phyloP scores from a whole-genome alignment of 805 yeast genomes.

The Suhomyces sp. region DNA sequence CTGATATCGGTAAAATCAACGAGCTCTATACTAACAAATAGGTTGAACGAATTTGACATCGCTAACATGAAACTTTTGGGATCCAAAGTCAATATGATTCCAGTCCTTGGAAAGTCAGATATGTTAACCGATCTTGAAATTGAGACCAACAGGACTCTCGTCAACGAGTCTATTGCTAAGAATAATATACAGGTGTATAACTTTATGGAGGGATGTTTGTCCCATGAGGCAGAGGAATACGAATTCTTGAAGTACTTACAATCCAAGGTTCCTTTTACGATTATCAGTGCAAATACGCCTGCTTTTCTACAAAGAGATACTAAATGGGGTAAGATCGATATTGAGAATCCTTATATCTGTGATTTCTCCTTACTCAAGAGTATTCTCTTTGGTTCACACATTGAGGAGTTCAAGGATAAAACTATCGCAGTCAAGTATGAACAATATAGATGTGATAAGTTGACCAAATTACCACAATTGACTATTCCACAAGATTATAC shows the following conservation, averaged over 20 bases:
- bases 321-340: slow-evolving; percentile 20
- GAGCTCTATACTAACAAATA: slow-evolving; percentile 4
- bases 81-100: slow-evolving; percentile 74
- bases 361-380: slow-evolving; percentile 20
- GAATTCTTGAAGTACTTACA: slow-evolving; percentile 14
- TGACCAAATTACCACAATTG: slow-evolving; percentile 1
- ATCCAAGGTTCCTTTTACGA: slow-evolving; percentile 18
- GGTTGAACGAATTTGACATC: slow-evolving; percentile 63
- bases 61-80: slow-evolving; percentile 70
- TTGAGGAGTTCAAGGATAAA: slow-evolving; percentile 27
- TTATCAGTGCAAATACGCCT: slow-evolving; percentile 13
- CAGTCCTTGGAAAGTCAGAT: slow-evolving; percentile 81
- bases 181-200: slow-evolving; percentile 49
- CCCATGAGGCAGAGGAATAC: slow-evolving; percentile 14
- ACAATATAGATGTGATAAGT: slow-evolving; percentile 2
- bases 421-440: slow-evolving; percentile 21
- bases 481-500: too few species aligned
- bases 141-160: slow-evolving; percentile 49
- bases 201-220: slow-evolving; percentile 12
- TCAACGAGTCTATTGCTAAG: slow-evolving; percentile 49
- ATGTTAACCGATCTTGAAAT: slow-evolving; percentile 61
- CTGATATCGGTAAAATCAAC: not conserved
- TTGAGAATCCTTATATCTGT: slow-evolving; percentile 16
- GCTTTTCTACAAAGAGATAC: slow-evolving; percentile 11
- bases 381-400: slow-evolving; percentile 23